Percentiles rank a stretch among this genome's conserved stretches.
phyloP scores from a whole-genome alignment of 805 yeast genomes.

The Pichia membranifaciens region DNA sequence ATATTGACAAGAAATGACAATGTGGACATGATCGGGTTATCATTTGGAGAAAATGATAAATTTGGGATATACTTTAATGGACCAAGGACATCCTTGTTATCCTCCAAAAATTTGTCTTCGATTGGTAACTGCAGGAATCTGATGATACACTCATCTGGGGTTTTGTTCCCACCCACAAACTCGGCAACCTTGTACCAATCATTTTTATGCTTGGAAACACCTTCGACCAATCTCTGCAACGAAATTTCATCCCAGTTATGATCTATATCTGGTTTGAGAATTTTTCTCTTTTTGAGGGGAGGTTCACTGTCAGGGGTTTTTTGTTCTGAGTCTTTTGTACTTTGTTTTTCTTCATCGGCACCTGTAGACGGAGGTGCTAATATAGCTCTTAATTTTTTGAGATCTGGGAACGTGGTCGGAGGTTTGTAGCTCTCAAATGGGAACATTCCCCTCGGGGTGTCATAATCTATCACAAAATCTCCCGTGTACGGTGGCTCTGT shows the following conservation, averaged over 20 bases:
- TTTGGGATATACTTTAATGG: slow-evolving; percentile 79
- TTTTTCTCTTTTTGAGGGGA: slow-evolving; percentile 20
- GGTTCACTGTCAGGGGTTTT: slow-evolving; percentile 11
- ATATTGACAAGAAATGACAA: slow-evolving; percentile 79
- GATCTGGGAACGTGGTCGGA: slow-evolving; percentile 43
- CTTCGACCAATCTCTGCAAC: slow-evolving; percentile 53
- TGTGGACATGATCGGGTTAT: slow-evolving; percentile 93
- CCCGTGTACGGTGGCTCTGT: slow-evolving; percentile 72
- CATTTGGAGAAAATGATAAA: slow-evolving; percentile 77
- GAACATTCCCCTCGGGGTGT: slow-evolving; percentile 87
- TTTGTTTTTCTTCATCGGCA: neutral
- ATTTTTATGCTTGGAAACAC: slow-evolving; percentile 53
- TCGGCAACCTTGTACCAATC: slow-evolving; percentile 79
- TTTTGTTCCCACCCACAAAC: slow-evolving; percentile 52
- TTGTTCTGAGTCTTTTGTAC: no score
- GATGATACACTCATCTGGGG: slow-evolving; percentile 74
- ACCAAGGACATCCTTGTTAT: slow-evolving; percentile 46
- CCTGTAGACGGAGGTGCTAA: neutral
- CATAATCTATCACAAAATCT: slow-evolving; percentile 69
- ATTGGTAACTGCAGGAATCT: slow-evolving; percentile 76
- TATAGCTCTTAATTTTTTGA: slow-evolving; percentile 23
- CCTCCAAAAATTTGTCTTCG: slow-evolving; percentile 63
- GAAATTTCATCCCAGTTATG: slow-evolving; percentile 65
- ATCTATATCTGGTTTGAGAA: slow-evolving; percentile 32
- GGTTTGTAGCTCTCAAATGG: slow-evolving; percentile 83